Percentiles rank a stretch among this genome's conserved stretches.
These are phyloP conservation scores for Nakazawaea ishiwadae DNA, from an alignment of 805 yeast species.

Conservation along the genomic window DNA sequence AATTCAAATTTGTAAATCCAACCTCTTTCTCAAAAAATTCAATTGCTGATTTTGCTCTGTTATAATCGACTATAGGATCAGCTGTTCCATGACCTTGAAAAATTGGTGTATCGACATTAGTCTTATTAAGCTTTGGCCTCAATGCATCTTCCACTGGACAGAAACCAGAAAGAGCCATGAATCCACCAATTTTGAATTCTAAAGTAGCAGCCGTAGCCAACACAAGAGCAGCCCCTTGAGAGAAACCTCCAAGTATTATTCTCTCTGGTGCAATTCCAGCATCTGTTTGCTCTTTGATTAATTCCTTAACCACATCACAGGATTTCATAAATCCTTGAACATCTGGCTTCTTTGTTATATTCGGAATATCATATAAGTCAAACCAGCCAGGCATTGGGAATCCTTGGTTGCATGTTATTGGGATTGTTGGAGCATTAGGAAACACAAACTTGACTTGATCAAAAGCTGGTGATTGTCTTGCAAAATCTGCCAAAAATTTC, in stretches of 20 bases:
- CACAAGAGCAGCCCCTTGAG: slow-evolving; percentile 88
- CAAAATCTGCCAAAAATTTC: slow-evolving; percentile 71
- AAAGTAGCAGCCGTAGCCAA: slow-evolving; percentile 53
- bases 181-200: slow-evolving; percentile 70
- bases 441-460: slow-evolving; percentile 69
- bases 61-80: slow-evolving; percentile 59
- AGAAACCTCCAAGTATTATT: slow-evolving; percentile 90
- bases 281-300: slow-evolving; percentile 50
- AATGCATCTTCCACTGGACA: slow-evolving; percentile 34
- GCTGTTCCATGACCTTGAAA: slow-evolving; percentile 85
- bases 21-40: slow-evolving; percentile 40
- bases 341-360: slow-evolving; percentile 39
- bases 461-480: slow-evolving; percentile 40
- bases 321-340: slow-evolving; percentile 48
- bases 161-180: slow-evolving; percentile 75
- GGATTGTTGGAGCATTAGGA: slow-evolving; percentile 81
- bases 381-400: slow-evolving; percentile 81
- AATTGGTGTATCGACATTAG: slow-evolving; percentile 63
- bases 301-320: slow-evolving; percentile 37
- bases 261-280: slow-evolving; percentile 54
- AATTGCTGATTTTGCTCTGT: slow-evolving; percentile 33
- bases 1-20: slow-evolving; percentile 44
- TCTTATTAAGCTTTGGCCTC: slow-evolving; percentile 20
- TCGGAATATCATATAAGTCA: slow-evolving; percentile 53
- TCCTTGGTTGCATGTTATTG: slow-evolving; percentile 68